A percentile compares a stretch with the other conserved stretches of the same genome.
Conservation (phyloP, 106 monocot species). For the Amphibolis antarctica region DNA sequence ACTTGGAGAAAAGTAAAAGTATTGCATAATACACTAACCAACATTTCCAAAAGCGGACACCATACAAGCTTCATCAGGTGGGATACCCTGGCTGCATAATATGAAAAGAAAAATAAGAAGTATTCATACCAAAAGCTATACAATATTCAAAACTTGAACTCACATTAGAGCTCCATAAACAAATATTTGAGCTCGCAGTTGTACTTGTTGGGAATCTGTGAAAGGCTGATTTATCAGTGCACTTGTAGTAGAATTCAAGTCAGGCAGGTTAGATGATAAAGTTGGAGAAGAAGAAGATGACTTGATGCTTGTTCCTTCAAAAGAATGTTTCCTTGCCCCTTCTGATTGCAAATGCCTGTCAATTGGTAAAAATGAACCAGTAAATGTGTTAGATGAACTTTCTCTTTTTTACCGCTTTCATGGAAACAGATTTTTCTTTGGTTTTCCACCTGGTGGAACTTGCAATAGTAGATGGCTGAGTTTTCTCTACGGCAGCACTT, state of each 20-base stretch:
- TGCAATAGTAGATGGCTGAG: slow-evolving; percentile 7
- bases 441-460: slow-evolving; percentile 15
- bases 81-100: slow-evolving; percentile 65
- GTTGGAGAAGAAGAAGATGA: slow-evolving; percentile 20
- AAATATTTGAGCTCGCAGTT: slow-evolving; percentile 91
- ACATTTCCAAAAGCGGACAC: slow-evolving; percentile 65
- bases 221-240: slow-evolving; percentile 58
- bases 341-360: slow-evolving; percentile 20
- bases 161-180: slow-evolving; percentile 95
- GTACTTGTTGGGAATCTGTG: slow-evolving; percentile 81
- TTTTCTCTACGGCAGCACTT: slow-evolving; percentile 16
- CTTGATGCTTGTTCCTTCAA: slow-evolving; percentile 14
- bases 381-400: slow-evolving; percentile 9
- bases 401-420: slow-evolving; percentile 17
- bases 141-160: slow-evolving; percentile 12
- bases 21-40: slow-evolving; percentile 35
- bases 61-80: slow-evolving; percentile 80
- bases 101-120: slow-evolving; percentile 2
- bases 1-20: neutral
- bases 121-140: slow-evolving; percentile 6
- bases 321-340: slow-evolving; percentile 15
- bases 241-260: slow-evolving; percentile 34
- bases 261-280: slow-evolving; percentile 37
- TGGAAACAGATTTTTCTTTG: slow-evolving; percentile 22
- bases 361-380: slow-evolving; percentile 3